Evolutionary conservation across 495 filamentous ascomycete species (phyloP).

Genomic region (Paragyromitra xinjiangensis): DNA sequence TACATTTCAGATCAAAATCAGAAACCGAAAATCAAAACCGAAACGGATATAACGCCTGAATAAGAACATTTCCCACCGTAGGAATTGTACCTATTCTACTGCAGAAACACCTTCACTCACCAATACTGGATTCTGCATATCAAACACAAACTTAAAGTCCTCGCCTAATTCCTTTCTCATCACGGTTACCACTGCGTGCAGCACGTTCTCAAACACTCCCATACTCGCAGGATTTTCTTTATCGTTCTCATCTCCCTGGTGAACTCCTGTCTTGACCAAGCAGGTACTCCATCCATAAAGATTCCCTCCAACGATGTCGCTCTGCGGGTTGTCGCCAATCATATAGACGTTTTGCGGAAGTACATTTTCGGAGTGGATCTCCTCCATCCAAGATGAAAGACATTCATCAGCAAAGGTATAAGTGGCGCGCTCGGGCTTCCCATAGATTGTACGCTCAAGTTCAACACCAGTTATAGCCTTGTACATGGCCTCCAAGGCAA

Average conservation of each 20-base stretch:
- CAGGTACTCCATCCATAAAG: slow-evolving; percentile 85
- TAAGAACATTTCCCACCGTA: background rate
- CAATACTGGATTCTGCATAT: slow-evolving; percentile 56
- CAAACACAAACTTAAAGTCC: slow-evolving; percentile 68
- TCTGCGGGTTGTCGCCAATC: slow-evolving; percentile 82
- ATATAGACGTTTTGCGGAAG: slow-evolving; percentile 81
- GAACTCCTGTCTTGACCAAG: slow-evolving; percentile 70
- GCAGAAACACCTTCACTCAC: slow-evolving; percentile 11
- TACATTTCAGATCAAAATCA: background rate
- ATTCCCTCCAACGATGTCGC: slow-evolving; percentile 80
- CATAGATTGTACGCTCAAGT: slow-evolving; percentile 83
- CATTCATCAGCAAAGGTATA: slow-evolving; percentile 86
- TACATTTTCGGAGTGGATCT: slow-evolving; percentile 74
- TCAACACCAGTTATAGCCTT: slow-evolving; percentile 76
- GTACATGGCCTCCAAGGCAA: slow-evolving; percentile 80
- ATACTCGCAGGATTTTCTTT: slow-evolving; percentile 67
- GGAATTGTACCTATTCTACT: slow-evolving; percentile 27
- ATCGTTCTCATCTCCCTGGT: slow-evolving; percentile 63
- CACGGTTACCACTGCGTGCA: slow-evolving; percentile 66
- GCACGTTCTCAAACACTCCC: slow-evolving; percentile 67
- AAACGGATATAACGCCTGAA: slow-evolving; percentile 38
- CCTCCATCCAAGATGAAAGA: slow-evolving; percentile 76
- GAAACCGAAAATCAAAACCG: background rate
- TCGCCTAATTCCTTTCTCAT: slow-evolving; percentile 67
- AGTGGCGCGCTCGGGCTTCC: slow-evolving; percentile 80